A percentile compares a stretch with the other conserved stretches of the same genome.
These are phyloP conservation scores for Chimonanthus praecox DNA, from an alignment of 164 flowering plant species.

Conservation along the genomic window DNA sequence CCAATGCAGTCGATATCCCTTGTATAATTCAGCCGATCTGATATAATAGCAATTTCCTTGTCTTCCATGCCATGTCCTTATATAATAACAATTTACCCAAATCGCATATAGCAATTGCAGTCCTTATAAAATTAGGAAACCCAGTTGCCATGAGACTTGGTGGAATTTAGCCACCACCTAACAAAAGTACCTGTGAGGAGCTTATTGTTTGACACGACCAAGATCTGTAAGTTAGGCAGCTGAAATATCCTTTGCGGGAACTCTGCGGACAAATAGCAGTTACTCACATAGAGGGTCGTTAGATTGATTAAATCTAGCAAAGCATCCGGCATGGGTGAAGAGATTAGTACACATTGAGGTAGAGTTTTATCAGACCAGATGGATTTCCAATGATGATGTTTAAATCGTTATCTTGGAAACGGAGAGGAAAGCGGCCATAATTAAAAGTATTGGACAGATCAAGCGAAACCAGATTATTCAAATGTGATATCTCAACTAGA, in stretches of 20 bases:
- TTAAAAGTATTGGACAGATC: slow-evolving; percentile 7
- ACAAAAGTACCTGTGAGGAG: neutral
- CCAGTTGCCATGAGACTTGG: neutral
- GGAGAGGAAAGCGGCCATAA: neutral
- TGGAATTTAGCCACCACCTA: too few relatives aligned
- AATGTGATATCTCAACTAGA: slow-evolving; percentile 24
- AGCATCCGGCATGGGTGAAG: slow-evolving; percentile 18
- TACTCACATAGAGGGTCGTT: slow-evolving; percentile 23
- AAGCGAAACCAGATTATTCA: slow-evolving; percentile 23
- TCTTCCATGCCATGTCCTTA: too few relatives aligned
- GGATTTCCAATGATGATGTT: slow-evolving; percentile 17
- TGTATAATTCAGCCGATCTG: too few relatives aligned
- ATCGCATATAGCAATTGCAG: neutral
- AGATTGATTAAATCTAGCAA: slow-evolving; percentile 19
- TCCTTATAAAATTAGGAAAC: neutral
- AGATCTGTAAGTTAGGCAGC: neutral
- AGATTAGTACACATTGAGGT: slow-evolving; percentile 31
- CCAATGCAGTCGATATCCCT: slow-evolving; percentile 16
- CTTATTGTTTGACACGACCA: neutral
- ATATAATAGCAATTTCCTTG: too few relatives aligned
- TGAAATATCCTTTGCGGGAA: neutral
- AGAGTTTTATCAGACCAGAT: slow-evolving; percentile 19
- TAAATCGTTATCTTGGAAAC: slow-evolving; percentile 16
- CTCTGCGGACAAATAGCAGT: neutral
- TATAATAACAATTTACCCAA: neutral